A percentile compares a stretch with the other conserved stretches of the same genome.
phyloP scores from a whole-genome alignment of 768 basidiomycete genomes.

The Podaxis sp. region DNA sequence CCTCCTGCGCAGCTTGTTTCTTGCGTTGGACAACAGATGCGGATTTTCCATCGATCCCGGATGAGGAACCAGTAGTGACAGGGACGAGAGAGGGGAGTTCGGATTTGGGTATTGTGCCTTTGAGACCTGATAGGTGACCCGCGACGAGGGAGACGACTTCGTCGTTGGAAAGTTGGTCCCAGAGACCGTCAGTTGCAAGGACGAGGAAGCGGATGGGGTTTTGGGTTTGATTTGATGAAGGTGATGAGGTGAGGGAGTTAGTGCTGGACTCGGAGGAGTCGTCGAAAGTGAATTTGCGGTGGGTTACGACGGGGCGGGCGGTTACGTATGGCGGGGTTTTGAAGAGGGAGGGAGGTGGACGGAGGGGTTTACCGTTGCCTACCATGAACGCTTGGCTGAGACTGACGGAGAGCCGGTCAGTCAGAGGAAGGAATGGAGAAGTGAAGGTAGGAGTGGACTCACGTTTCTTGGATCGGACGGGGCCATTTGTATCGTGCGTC shows the following conservation, averaged over 20 bases:
- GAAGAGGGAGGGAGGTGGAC: constrained; percentile 55
- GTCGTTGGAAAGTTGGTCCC: constrained; percentile 74
- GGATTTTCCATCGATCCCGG: constrained; percentile 60
- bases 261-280: constrained; percentile 34
- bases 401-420: constrained; percentile 16
- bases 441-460: constrained; percentile 18
- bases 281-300: constrained; percentile 47
- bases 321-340: constrained; percentile 94
- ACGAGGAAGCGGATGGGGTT: constrained; percentile 70
- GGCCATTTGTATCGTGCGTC: constrained; percentile 91
- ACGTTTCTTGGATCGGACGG: constrained; percentile 67
- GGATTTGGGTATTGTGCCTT: constrained; percentile 58
- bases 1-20: constrained; percentile 30
- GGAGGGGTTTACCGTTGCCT: constrained; percentile 55
- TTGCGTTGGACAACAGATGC: constrained; percentile 24
- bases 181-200: constrained; percentile 84
- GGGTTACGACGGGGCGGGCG: constrained; percentile 76
- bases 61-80: constrained; percentile 44
- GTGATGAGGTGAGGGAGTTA: constrained; percentile 20
- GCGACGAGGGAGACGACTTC: constrained; percentile 87
- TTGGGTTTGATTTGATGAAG: constrained; percentile 15
- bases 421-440: neutral
- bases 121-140: constrained; percentile 70
- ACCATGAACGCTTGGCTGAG: constrained; percentile 64
- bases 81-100: constrained; percentile 51